Evolutionary conservation across 2,329 filamentous ascomycete species (phyloP).

Genomic region (Clonostachys chloroleuca): DNA sequence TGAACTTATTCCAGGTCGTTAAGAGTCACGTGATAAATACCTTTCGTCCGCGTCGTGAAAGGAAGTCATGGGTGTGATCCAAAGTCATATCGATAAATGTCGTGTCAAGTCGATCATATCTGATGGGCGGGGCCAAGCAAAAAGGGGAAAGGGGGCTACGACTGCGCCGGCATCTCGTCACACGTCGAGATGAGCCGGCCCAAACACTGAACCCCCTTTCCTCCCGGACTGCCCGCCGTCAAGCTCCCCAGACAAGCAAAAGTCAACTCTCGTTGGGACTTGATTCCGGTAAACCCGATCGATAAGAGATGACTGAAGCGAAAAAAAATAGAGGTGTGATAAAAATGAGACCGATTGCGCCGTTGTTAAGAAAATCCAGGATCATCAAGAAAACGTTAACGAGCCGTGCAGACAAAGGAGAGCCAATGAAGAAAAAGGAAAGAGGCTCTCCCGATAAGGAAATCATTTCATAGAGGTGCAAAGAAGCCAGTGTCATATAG

Average conservation of each 20-base stretch:
- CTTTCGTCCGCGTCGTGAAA: not conserved
- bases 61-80: constrained; percentile 1
- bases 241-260: not conserved
- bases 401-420: not conserved
- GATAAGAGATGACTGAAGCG: not conserved
- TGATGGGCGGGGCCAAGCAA: not conserved
- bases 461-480: constrained; percentile 3
- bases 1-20: constrained; percentile 1
- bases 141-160: not conserved
- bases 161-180: not conserved
- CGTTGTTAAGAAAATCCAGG: constrained; percentile 2
- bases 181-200: not conserved
- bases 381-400: constrained; percentile 1
- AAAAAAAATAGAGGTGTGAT: constrained; percentile 2
- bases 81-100: not conserved
- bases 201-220: not conserved
- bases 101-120: not conserved
- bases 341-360: constrained; percentile 1
- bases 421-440: not conserved
- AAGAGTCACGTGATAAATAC: not conserved
- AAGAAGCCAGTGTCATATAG: not conserved
- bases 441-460: not conserved
- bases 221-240: not conserved
- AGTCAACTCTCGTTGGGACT: no score
- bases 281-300: not conserved